A percentile compares a stretch with the other conserved stretches of the same genome.
These are phyloP conservation scores for Pseudogymnoascus sp. DNA, from an alignment of 2,329 filamentous ascomycete genomes.

Conservation along the genomic window DNA sequence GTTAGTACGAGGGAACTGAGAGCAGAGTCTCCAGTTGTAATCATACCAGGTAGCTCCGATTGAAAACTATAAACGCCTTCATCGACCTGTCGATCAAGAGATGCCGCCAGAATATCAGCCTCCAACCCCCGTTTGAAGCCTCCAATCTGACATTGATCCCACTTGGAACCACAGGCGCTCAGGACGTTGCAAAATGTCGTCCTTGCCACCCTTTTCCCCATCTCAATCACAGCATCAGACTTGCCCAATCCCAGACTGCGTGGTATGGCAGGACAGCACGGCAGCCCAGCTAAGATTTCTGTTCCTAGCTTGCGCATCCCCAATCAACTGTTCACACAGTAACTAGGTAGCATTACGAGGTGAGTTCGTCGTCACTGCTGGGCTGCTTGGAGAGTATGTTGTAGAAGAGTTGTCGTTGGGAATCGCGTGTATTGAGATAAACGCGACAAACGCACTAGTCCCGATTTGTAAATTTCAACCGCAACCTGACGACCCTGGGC, in stretches of 20 bases:
- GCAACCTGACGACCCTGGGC: background rate
- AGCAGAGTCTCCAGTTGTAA: background rate
- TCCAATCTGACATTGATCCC: conserved; percentile 10
- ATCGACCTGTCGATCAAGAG: conserved; percentile 5
- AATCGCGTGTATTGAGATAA: conserved; percentile 11
- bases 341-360: conserved; percentile 8
- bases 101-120: background rate
- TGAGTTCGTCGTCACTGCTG: conserved; percentile 28
- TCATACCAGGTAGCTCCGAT: conserved; percentile 28
- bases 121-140: conserved; percentile 17
- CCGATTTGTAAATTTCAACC: conserved; percentile 6
- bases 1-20: background rate
- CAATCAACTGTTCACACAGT: conserved; percentile 10
- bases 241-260: background rate
- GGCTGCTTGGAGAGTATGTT: conserved; percentile 14
- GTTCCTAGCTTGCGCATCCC: conserved; percentile 28
- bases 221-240: background rate
- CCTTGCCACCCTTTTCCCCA: conserved; percentile 16
- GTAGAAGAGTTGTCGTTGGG: conserved; percentile 5
- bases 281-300: conserved; percentile 30
- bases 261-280: background rate
- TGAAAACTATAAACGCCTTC: conserved; percentile 28
- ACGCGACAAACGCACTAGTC: conserved; percentile 9
- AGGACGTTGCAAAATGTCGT: conserved; percentile 26
- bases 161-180: conserved; percentile 18